Evolutionary conservation across 495 filamentous ascomycete species (phyloP).

Genomic region (Aspergillus indologenus): DNA sequence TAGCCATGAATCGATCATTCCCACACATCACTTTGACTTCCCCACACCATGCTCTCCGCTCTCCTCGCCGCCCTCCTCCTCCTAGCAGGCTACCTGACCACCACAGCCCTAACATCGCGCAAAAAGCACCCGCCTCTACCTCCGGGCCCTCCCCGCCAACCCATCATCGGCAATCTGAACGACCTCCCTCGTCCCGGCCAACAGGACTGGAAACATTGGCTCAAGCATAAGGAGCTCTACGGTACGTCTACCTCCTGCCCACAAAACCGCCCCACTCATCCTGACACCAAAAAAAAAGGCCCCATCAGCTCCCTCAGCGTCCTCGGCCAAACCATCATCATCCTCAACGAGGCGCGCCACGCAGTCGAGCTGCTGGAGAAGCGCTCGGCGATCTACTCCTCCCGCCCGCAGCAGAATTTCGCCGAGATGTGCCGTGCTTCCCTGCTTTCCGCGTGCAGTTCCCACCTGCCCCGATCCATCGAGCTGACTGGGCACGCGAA

Average conservation of each 20-base stretch:
- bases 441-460: background rate
- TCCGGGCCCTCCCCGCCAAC: constrained; percentile 43
- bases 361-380: constrained; percentile 46
- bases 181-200: constrained; percentile 41
- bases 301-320: constrained; percentile 49
- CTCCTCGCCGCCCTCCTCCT: background rate
- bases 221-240: constrained; percentile 50
- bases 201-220: constrained; percentile 47
- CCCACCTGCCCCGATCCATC: too few species aligned
- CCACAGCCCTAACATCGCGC: background rate
- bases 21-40: background rate
- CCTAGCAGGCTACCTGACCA: background rate
- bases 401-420: constrained; percentile 36
- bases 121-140: constrained; percentile 27
- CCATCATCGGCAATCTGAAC: constrained; percentile 47
- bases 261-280: background rate
- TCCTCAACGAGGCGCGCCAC: constrained; percentile 42
- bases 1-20: background rate
- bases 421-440: constrained; percentile 27
- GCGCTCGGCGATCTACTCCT: constrained; percentile 39
- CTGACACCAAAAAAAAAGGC: constrained; percentile 16
- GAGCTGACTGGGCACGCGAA: too few species aligned
- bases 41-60: background rate
- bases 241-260: constrained; percentile 16
- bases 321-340: constrained; percentile 44